phyloP scores from a whole-genome alignment of 352 stramenopile genomes.

The Plasmopara muralis region DNA sequence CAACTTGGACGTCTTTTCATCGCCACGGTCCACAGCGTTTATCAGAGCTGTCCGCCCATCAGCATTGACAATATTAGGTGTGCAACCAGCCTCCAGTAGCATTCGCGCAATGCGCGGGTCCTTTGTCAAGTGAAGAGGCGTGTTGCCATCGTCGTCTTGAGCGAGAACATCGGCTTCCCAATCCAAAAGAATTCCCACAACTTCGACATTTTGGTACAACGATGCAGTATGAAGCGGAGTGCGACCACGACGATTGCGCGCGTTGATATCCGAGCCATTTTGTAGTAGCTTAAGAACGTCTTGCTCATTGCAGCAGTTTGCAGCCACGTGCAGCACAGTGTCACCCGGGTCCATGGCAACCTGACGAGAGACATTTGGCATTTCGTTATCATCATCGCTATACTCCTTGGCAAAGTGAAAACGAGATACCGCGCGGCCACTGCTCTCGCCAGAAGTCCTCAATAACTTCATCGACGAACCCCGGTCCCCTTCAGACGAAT shows the following conservation, averaged over 20 bases:
- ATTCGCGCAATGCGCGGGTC: conserved; percentile 72
- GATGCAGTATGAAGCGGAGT: conserved; percentile 80
- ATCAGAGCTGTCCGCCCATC: conserved; percentile 76
- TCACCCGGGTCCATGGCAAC: conserved; percentile 84
- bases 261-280: conserved; percentile 83
- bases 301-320: conserved; percentile 82
- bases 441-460: conserved; percentile 13
- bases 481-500: conserved; percentile 54
- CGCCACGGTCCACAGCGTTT: conserved; percentile 67
- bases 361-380: conserved; percentile 51
- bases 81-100: conserved; percentile 75
- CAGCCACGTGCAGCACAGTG: conserved; percentile 79
- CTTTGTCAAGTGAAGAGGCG: conserved; percentile 72
- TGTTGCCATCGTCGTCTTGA: conserved; percentile 81
- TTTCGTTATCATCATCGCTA: conserved; percentile 37
- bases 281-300: conserved; percentile 82
- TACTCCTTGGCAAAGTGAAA: conserved; percentile 85
- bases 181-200: conserved; percentile 72
- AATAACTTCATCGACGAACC: conserved; percentile 26
- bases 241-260: conserved; percentile 64
- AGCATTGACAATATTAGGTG: conserved; percentile 78
- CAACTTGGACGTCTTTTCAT: conserved; percentile 66
- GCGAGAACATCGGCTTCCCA: conserved; percentile 76
- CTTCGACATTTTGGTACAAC: conserved; percentile 74
- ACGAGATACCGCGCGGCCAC: conserved; percentile 43